Base-by-base conservation (phyloP, 148 eudicot genomes). In the Rhododendron vialii region DNA sequence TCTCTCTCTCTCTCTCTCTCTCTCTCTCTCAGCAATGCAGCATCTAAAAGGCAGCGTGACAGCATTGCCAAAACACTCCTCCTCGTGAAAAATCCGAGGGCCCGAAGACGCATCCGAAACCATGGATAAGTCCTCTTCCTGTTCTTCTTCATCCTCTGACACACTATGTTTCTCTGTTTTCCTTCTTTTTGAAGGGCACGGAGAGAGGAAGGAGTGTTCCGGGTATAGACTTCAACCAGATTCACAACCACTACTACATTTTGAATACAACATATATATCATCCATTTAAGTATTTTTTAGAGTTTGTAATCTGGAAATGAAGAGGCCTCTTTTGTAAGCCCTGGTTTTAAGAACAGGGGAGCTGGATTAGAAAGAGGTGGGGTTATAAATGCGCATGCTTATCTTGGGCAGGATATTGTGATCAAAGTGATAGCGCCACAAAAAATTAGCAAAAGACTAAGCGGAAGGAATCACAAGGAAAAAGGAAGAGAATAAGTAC, bases 191-290 rank as follows among this genome's bases (percentile, higher is more conserved):
- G 12, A 78, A n/a, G 55, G 35, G 48, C n/a, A 1, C 0, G 55
- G 86, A 36, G 73, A 20, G 35, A 83, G 84, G 69, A 69, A 77
- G 67, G 90, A 91, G 80, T 91, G 93, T 13, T 92, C 91, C 6
- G 93, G 88, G 91, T 93, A 95, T 3, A 84, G 73, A 71, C 96
- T 95, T 96, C 98, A 95, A n/a, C 98, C 98, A 55, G 96, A 95
- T 69, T 95, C 96, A 83, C 96, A 92, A 38, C 94, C 96, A 78
- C 92, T 91, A 38, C 92, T 90, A 86, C 92, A 53, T 33, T 81
- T 26, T 81, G 83, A 51, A 81, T 26, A 15, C 83, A 53, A 55
- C 67, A n/a, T n/a, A n/a, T n/a, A 55, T 18, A 53, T 18, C 67
- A 18, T 81, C 57, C n/a, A 48, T 87, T 74, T 28, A 20, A 3